Base-by-base conservation (phyloP, 345 rosid species). In the Angophora floribunda region DNA sequence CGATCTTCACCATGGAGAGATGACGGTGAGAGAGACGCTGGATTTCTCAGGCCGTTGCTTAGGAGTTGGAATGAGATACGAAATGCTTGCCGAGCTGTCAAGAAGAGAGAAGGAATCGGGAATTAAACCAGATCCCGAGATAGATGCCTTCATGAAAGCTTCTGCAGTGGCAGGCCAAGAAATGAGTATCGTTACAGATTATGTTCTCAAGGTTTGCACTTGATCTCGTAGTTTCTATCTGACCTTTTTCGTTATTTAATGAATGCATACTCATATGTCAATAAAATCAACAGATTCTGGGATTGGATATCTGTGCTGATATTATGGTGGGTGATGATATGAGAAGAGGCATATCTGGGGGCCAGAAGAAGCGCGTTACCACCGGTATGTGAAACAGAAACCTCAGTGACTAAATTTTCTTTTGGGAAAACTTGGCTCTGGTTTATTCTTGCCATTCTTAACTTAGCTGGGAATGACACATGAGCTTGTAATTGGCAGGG, bases 111-210 rank as follows among this genome's bases (percentile, higher is more conserved):
- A 91, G 85, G 88, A 92, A 10, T 93, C 93, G 0, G 94, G 95
- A 52, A 92, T 95, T 45, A 93, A 90, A 52, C 96, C 96, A 11
- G 95, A 94, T 70, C 93, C 93, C 13, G 95, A 95, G 87, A 92
- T 94, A 28, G 95, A 95, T 91, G 96, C 95, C 61, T 95, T 93
- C 91, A 95, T 94, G 96, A 95, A 94, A 88, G 97, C 97, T 47
- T 93, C 92, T 6, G 91, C 95, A 4, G 80, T 91, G 89, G 88
- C 91, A 47, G 94, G 96, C 87, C 92, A 90, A 80, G 89, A 93
- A 57, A 91, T 90, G 28, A 94, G 92, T 91, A 88, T 94, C 1
- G 88, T 91, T 36, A 93, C 96, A 4, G 96, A 95, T 88, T 94
- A 95, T 49, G 90, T 92, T 52, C 94, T 94, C 91, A 94, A 94